phyloP scores from a whole-genome alignment of 2,329 filamentous ascomycete genomes.

The Pseudocercospora musae region DNA sequence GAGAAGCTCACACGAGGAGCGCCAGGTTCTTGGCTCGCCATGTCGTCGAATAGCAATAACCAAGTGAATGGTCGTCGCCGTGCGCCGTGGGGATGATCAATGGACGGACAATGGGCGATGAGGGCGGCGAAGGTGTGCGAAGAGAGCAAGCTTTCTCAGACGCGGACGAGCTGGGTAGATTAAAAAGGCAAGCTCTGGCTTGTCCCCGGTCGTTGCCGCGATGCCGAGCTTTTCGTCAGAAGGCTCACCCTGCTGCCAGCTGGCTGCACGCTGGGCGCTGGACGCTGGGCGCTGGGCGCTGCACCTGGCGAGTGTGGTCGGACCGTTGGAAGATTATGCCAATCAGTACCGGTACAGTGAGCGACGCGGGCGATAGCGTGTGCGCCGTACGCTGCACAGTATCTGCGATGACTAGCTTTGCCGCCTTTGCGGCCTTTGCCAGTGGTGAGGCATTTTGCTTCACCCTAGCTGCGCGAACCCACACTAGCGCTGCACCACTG shows the following conservation, averaged over 20 bases:
- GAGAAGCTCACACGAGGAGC: slow-evolving; percentile 40
- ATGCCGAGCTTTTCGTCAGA: slow-evolving; percentile 22
- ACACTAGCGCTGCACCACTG: slow-evolving; percentile 9
- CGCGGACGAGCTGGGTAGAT: slow-evolving; percentile 14
- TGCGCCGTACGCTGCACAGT: too few species aligned
- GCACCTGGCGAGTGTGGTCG: slow-evolving; percentile 10
- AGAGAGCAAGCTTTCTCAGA: slow-evolving; percentile 12
- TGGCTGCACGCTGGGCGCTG: slow-evolving; percentile 6
- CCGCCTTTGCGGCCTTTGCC: neutral
- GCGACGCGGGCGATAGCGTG: slow-evolving; percentile 16
- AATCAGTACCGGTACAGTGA: slow-evolving; percentile 16
- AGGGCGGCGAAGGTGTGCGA: slow-evolving; percentile 7
- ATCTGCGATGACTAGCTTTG: neutral
- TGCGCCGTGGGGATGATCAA: slow-evolving; percentile 15
- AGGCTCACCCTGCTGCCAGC: neutral
- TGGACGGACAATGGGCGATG: slow-evolving; percentile 4
- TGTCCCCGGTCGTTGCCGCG: slow-evolving; percentile 20
- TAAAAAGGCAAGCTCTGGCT: slow-evolving; percentile 14
- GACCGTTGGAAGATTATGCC: slow-evolving; percentile 22
- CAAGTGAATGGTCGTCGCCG: slow-evolving; percentile 33
- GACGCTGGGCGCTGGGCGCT: slow-evolving; percentile 6
- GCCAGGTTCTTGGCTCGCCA: slow-evolving; percentile 25
- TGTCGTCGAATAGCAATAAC: slow-evolving; percentile 31
- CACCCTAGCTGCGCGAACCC: slow-evolving; percentile 9
- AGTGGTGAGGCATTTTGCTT: slow-evolving; percentile 15